These are phyloP conservation scores for Heliamphora ciliata DNA, from an alignment of 179 eudicot genomes.

Conservation along the genomic window DNA sequence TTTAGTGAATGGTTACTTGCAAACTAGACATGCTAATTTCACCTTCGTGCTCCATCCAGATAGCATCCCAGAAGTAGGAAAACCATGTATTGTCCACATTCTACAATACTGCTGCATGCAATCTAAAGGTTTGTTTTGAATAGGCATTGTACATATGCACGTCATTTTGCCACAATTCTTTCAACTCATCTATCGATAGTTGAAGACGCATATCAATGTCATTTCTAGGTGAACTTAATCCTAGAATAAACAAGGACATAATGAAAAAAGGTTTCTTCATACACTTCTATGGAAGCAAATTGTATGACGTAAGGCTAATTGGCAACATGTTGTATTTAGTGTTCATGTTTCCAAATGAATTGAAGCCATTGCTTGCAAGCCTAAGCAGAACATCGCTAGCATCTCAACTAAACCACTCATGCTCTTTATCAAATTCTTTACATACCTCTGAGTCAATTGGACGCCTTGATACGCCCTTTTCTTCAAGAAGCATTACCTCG, in stretches of 20 bases:
- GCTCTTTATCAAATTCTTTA: constrained; percentile 11
- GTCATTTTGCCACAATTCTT: constrained; percentile 4
- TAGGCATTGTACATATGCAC: not conserved
- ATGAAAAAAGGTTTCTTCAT: constrained; percentile 11
- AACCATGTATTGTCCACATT: constrained; percentile 17
- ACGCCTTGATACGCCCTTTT: constrained; percentile 17
- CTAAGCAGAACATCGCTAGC: constrained; percentile 16
- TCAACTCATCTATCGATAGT: constrained; percentile 12
- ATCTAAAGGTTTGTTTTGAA: not conserved
- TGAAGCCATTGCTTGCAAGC: constrained; percentile 22
- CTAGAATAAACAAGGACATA: constrained; percentile 7
- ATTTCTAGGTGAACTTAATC: not conserved
- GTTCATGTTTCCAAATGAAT: constrained; percentile 14
- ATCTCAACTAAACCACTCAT: constrained; percentile 6
- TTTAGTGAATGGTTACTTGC: not conserved
- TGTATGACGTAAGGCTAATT: constrained; percentile 20
- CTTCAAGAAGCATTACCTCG: constrained; percentile 4
- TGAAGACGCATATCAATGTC: constrained; percentile 19
- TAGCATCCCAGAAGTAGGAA: constrained; percentile 1
- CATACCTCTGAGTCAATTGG: constrained; percentile 12
- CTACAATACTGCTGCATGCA: constrained; percentile 4
- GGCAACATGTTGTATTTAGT: constrained; percentile 20
- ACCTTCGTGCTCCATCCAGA: constrained; percentile 15
- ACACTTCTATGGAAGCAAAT: constrained; percentile 20
- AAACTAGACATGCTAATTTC: constrained; percentile 3